Percentiles rank a stretch among this genome's conserved stretches.
phyloP scores from a whole-genome alignment of 2,329 filamentous ascomycete species.

The Aplosporella prunicola region DNA sequence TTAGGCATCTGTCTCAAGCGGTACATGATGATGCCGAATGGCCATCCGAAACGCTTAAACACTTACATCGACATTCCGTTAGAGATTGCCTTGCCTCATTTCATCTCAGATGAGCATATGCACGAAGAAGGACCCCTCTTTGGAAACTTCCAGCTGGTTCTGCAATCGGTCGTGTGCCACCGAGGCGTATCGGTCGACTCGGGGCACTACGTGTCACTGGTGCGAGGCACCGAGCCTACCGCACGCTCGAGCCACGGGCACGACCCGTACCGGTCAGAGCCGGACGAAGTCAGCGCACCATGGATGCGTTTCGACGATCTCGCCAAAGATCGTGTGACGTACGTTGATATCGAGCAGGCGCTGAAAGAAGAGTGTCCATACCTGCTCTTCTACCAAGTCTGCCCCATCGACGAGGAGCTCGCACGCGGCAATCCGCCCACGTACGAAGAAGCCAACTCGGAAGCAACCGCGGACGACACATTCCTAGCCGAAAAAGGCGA shows the following conservation, averaged over 20 bases:
- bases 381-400: constrained; percentile 87
- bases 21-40: constrained; percentile 65
- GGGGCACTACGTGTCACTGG: constrained; percentile 84
- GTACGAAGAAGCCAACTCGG: constrained; percentile 32
- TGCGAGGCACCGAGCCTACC: constrained; percentile 56
- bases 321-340: constrained; percentile 57
- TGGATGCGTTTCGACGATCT: constrained; percentile 95
- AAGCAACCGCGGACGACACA: constrained; percentile 4
- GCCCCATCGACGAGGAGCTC: constrained; percentile 69
- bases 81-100: constrained; percentile 73
- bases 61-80: constrained; percentile 89
- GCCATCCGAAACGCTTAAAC: constrained; percentile 60
- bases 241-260: constrained; percentile 46
- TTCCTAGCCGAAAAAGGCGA: constrained; percentile 8
- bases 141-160: constrained; percentile 83
- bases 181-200: constrained; percentile 75
- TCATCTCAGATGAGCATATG: constrained; percentile 71
- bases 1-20: constrained; percentile 89
- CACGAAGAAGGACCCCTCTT: constrained; percentile 58
- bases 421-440: constrained; percentile 25
- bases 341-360: constrained; percentile 69
- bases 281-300: constrained; percentile 30
- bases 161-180: constrained; percentile 91
- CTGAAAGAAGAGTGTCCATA: constrained; percentile 86
- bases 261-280: constrained; percentile 18